Conservation (phyloP, 495 filamentous ascomycete genomes). For the Letharia columbiana region DNA sequence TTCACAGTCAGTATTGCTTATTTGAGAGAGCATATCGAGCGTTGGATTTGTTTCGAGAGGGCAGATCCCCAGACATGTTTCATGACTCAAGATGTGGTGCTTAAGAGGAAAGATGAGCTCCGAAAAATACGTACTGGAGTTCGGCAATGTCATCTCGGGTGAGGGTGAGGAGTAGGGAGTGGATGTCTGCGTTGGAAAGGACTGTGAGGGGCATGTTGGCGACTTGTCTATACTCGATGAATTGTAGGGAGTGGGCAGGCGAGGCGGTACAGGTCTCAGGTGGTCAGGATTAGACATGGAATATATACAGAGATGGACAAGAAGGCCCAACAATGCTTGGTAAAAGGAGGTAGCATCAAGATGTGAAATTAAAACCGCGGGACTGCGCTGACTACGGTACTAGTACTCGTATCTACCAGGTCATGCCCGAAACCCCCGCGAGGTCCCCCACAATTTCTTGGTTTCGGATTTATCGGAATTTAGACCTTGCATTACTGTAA, state of each 20-base stretch:
- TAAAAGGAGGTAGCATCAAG: too few relatives aligned
- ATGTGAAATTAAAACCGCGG: too few relatives aligned
- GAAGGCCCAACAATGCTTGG: too few relatives aligned
- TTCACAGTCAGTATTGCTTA: not conserved
- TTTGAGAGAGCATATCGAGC: not conserved
- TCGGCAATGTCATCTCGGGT: conserved; percentile 56
- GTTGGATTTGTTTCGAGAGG: not conserved
- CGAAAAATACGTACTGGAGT: conserved; percentile 37
- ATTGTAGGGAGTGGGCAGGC: too few relatives aligned
- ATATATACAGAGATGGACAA: not conserved
- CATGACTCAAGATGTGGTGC: not conserved
- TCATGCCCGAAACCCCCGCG: too few relatives aligned
- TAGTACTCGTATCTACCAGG: too few relatives aligned
- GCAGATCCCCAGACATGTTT: not conserved
- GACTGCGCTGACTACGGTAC: too few relatives aligned
- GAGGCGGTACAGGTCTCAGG: too few relatives aligned
- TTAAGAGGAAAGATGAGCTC: not conserved
- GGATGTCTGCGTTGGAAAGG: conserved; percentile 63
- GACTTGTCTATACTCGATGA: not conserved
- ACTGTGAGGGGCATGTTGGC: conserved; percentile 64
- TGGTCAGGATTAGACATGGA: too few relatives aligned
- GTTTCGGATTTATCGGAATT: too few relatives aligned
- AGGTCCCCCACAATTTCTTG: too few relatives aligned
- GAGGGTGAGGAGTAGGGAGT: conserved; percentile 61
- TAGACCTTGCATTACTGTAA: too few relatives aligned